Conservation (phyloP, 1,284 basidiomycete species). For the Ceratobasidium sp. region DNA sequence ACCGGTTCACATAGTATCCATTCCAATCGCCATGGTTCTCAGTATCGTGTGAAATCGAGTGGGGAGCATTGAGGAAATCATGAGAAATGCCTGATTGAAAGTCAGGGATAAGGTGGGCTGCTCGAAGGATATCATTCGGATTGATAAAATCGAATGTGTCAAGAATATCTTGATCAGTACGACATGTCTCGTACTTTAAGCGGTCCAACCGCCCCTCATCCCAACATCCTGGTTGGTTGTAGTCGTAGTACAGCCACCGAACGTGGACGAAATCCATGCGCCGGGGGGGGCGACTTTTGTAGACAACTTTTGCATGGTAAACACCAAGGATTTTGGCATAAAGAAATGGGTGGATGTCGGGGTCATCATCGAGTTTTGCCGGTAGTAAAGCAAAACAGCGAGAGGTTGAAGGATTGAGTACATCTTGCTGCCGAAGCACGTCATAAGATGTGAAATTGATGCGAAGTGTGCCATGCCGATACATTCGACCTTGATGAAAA, state of each 20-base stretch:
- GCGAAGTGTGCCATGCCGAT: not conserved
- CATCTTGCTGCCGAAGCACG: conserved; percentile 56
- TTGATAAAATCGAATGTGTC: conserved; percentile 45
- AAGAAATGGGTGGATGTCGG: not conserved
- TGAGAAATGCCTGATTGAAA: not conserved
- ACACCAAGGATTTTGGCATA: conserved; percentile 7
- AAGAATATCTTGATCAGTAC: not conserved
- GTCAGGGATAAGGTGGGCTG: conserved; percentile 21
- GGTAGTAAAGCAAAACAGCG: conserved; percentile 54
- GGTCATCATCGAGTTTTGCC: conserved; percentile 44
- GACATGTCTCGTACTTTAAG: not conserved
- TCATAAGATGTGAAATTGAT: conserved; percentile 55
- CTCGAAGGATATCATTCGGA: conserved; percentile 18
- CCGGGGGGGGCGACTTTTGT: not conserved
- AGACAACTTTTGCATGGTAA: conserved; percentile 1
- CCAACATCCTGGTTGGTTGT: conserved; percentile 18
- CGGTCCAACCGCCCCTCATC: not conserved
- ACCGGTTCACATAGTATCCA: conserved; percentile 52
- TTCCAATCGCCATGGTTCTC: conserved; percentile 47
- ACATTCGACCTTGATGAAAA: conserved; percentile 28
- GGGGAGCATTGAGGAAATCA: not conserved
- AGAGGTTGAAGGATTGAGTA: conserved; percentile 56
- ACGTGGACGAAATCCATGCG: conserved; percentile 10
- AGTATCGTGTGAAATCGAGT: conserved; percentile 6
- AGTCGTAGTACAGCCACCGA: conserved; percentile 2